Evolutionary conservation across 495 filamentous ascomycete genomes (phyloP), one percentile per base, ranked within the genome.

Genomic region (Hypoxylon lienhwacheense): DNA sequence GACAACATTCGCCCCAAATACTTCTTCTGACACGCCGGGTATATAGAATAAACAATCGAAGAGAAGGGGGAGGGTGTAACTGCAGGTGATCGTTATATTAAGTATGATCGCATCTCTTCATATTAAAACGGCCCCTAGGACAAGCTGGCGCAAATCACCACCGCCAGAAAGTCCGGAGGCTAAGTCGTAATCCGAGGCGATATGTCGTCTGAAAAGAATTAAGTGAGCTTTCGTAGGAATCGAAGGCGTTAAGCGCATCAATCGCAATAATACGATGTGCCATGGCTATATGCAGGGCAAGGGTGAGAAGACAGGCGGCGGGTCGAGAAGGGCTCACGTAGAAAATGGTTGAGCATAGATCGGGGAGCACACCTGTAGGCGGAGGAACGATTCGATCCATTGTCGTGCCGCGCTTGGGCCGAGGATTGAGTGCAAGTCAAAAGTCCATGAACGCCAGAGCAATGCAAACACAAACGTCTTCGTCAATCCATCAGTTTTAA

Each of bases 1-100:
- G 54, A 39, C 47, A 37, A 32, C 50, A 57, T 40, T 37, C 43
- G 29, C 50, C 24, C 54, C 61, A 65, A 69, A 66, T 60, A 66
- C 63, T 58, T 61, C 50, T 54, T 12, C 50, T 43, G 59, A 53
- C 55, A 60, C 60, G 55, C 63, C 55, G 72, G 70, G 70, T 75
- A 75, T 74, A 72, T 72, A 65, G 59, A 67, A 71, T 61, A 49
- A 65, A 69, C 57, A 70, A 68, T 51, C 54, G 71, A 73, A 63
- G 50, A 58, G 66, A 73, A 67, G 58, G 57, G 63, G 65, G 62
- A 67, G 66, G 53, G 39, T 53, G 39, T 47, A 65, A 48, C 26
- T 60, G 57, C 37, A 45, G 57, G 42, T 49, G 42, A 47, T 60
- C 54, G 54, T 59, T 43, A 48, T 62, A 61, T 56, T 65, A 61